Conservation (phyloP, 768 basidiomycete species). For the Daedalea quercina region DNA sequence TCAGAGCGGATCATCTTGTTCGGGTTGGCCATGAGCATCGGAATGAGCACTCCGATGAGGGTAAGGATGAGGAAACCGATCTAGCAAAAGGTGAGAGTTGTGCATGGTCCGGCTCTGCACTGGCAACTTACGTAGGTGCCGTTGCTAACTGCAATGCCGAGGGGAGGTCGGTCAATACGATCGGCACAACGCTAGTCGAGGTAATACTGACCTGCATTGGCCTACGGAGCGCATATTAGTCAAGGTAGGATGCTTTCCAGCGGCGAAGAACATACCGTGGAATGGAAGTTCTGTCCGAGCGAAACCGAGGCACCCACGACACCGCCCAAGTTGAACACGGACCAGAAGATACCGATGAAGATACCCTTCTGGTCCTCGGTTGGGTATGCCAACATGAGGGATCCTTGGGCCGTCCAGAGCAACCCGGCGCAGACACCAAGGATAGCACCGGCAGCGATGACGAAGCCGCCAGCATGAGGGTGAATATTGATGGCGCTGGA, state of each 20-base stretch:
- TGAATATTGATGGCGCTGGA: slow-evolving; percentile 66
- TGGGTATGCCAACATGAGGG: slow-evolving; percentile 78
- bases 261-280: slow-evolving; percentile 32
- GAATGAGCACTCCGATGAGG: slow-evolving; percentile 58
- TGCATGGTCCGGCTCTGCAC: background rate
- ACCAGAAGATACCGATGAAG: slow-evolving; percentile 79
- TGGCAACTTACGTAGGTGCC: slow-evolving; percentile 62
- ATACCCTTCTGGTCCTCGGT: slow-evolving; percentile 73
- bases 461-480: slow-evolving; percentile 50
- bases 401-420: slow-evolving; percentile 83
- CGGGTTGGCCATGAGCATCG: slow-evolving; percentile 67
- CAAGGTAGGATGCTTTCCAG: background rate
- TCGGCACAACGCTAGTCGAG: background rate
- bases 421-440: slow-evolving; percentile 68
- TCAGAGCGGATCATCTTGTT: slow-evolving; percentile 67
- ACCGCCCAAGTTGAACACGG: slow-evolving; percentile 76
- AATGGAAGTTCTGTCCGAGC: slow-evolving; percentile 63
- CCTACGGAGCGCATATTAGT: slow-evolving; percentile 10
- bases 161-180: background rate
- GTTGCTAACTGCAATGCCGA: slow-evolving; percentile 43
- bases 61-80: slow-evolving; percentile 74
- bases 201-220: slow-evolving; percentile 20
- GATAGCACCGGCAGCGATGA: slow-evolving; percentile 64
- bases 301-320: slow-evolving; percentile 76
- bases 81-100: slow-evolving; percentile 27